Base-by-base conservation (phyloP, 2,329 filamentous ascomycete genomes). In the Aquanectria penicillioides region DNA sequence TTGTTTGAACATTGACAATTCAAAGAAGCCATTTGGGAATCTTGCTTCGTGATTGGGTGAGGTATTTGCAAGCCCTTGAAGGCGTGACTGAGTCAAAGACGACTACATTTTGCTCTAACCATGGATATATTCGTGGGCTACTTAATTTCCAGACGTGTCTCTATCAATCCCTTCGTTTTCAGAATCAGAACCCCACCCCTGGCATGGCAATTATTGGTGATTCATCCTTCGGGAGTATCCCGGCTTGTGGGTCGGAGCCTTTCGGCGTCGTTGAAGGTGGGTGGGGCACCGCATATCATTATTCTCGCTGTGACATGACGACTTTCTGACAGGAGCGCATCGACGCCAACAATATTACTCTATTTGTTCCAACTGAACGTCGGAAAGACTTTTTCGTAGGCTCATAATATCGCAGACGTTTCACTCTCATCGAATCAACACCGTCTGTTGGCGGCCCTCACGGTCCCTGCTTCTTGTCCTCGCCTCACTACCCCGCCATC, bases 261-360 rank as follows among this genome's bases (percentile, higher is more conserved):
- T 22, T 58, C 55, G 55, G 55, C 37, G 49, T 52, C 28, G 26
- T 43, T 52, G 47, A 46, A 31, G 29, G 57, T 44, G 64, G 62
- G 66, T 69, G 66, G 66, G 66, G 60, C 62, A 47, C n/a, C 40
- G 17, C 12, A 56, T 54, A 43, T 65, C 43, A 43, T 57, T 47
- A 15, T 52, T 54, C 55, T 58, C 44, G 34, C 53, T 29, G 23
- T 56, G 31, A 40, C 40, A 47, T 58, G 46, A 52, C 18, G 53
- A 60, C 40, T 37, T 58, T 26, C 23, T 56, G 25, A 48, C 33
- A 26, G 37, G 43, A 57, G 22, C 36, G 47, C 26, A 55, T 50
- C 50, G 44, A 40, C 26, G 46, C 26, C 38, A 41, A 18, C 43
- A 22, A 28, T 18, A 20, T 34, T 34, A 20, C 34, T 33, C 12